phyloP scores from a whole-genome alignment of 345 rosid genomes.

The Abelmoschus esculentus region DNA sequence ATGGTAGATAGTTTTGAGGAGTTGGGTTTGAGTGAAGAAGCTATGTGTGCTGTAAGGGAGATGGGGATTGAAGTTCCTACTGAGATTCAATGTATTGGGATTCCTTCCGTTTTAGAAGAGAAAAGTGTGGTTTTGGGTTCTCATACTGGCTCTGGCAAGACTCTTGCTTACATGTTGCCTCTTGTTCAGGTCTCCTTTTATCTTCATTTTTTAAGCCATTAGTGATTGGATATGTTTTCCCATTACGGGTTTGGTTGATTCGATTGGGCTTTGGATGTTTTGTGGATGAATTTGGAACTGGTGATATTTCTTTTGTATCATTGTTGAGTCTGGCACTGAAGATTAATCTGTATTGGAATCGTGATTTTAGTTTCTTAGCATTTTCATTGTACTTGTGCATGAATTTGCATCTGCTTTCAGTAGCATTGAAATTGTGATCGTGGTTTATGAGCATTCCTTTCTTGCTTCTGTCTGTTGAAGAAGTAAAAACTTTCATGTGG shows the following conservation, averaged over 20 bases:
- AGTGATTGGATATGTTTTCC: background rate
- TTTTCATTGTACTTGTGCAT: background rate
- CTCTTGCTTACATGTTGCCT: conserved; percentile 79
- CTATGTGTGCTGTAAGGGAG: conserved; percentile 77
- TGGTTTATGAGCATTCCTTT: background rate
- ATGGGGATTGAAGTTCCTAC: conserved; percentile 74
- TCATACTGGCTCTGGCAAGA: conserved; percentile 96
- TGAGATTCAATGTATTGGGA: conserved; percentile 85
- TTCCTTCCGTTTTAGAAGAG: conserved; percentile 76
- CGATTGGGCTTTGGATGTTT: background rate
- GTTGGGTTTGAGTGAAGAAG: conserved; percentile 71
- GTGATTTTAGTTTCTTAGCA: background rate
- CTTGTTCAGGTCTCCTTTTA: conserved; percentile 65
- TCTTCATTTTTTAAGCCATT: background rate
- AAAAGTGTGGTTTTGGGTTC: conserved; percentile 85
- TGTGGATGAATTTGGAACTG: background rate
- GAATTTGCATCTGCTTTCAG: background rate
- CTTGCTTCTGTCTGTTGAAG: background rate
- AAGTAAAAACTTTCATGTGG: background rate
- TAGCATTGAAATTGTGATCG: background rate
- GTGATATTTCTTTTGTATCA: background rate
- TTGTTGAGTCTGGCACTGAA: background rate
- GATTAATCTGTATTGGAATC: background rate
- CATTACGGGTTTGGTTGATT: background rate
- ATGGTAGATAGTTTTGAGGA: conserved; percentile 61